phyloP scores from a whole-genome alignment of 1,139 yeast species.

The Sporopachydermia cereana region DNA sequence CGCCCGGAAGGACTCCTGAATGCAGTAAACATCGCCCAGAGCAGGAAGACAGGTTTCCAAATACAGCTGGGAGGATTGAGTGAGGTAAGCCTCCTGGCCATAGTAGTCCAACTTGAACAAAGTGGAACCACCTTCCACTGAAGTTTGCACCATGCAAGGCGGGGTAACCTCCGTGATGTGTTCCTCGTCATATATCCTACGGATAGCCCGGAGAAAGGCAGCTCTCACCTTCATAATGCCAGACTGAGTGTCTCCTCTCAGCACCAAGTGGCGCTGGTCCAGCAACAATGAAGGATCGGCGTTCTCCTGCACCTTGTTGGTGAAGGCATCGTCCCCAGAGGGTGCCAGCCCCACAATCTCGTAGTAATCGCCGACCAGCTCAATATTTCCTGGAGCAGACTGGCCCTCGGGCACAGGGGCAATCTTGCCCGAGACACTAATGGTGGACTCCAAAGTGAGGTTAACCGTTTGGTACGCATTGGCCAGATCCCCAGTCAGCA shows the following conservation, averaged over 20 bases:
- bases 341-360: conserved; percentile 90
- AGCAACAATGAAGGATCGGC: conserved; percentile 88
- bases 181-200: conserved; percentile 70
- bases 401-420: conserved; percentile 89
- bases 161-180: conserved; percentile 87
- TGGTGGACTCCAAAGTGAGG: conserved; percentile 80
- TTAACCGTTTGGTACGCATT: conserved; percentile 76
- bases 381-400: conserved; percentile 96
- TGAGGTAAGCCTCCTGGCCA: conserved; percentile 92
- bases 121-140: conserved; percentile 98
- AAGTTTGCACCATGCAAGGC: conserved; percentile 99
- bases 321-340: conserved; percentile 87
- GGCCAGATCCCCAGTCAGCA: conserved; percentile 84
- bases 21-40: conserved; percentile 91
- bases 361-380: conserved; percentile 81
- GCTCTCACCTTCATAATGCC: conserved; percentile 97
- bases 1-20: conserved; percentile 98
- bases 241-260: conserved; percentile 90
- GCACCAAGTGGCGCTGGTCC: conserved; percentile 89
- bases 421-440: conserved; percentile 68
- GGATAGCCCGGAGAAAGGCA: conserved; percentile 54
- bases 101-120: conserved; percentile 88
- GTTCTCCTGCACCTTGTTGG: conserved; percentile 86
- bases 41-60: conserved; percentile 95
- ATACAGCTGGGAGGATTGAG: conserved; percentile 95